Evolutionary conservation across 2,329 filamentous ascomycete species (phyloP).

Genomic region (Byssochlamys sp.): DNA sequence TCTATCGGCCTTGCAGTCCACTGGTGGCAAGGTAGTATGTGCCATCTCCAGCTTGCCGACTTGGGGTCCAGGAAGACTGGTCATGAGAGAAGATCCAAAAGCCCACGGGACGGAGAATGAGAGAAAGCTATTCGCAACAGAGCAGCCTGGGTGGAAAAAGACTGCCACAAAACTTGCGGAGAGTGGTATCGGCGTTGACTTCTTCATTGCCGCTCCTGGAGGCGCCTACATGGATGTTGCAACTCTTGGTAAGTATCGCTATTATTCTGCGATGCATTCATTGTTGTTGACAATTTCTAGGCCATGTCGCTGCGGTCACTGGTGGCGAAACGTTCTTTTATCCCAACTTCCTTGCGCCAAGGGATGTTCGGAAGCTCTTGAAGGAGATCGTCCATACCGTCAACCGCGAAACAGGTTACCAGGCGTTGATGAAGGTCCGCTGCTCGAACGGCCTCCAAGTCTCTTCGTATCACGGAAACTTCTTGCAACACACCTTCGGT

Average conservation of each 20-base stretch:
- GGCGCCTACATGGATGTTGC: conserved; percentile 89
- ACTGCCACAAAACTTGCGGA: conserved; percentile 78
- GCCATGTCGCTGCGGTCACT: conserved; percentile 76
- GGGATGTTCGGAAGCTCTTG: conserved; percentile 74
- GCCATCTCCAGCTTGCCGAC: conserved; percentile 81
- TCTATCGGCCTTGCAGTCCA: conserved; percentile 70
- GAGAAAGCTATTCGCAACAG: conserved; percentile 82
- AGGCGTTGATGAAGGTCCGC: conserved; percentile 94
- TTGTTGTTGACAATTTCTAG: conserved; percentile 29
- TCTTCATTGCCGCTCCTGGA: conserved; percentile 84
- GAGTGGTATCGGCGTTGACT: conserved; percentile 76
- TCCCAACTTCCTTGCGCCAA: conserved; percentile 82
- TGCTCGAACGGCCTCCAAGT: conserved; percentile 95
- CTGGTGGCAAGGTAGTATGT: conserved; percentile 85
- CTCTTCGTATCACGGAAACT: conserved; percentile 88
- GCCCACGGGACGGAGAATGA: conserved; percentile 77
- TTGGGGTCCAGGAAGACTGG: conserved; percentile 76
- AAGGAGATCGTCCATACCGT: conserved; percentile 79
- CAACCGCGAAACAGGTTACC: conserved; percentile 83
- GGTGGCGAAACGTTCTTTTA: conserved; percentile 95
- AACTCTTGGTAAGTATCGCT: conserved; percentile 59
- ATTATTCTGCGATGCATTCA: conserved; percentile 11
- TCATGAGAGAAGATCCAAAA: conserved; percentile 80
- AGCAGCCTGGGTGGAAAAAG: conserved; percentile 81
- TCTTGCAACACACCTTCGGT: conserved; percentile 87